Evolutionary conservation across 805 yeast species (phyloP), one percentile per base, ranked within the genome.

Genomic region (Candida peoriensis): DNA sequence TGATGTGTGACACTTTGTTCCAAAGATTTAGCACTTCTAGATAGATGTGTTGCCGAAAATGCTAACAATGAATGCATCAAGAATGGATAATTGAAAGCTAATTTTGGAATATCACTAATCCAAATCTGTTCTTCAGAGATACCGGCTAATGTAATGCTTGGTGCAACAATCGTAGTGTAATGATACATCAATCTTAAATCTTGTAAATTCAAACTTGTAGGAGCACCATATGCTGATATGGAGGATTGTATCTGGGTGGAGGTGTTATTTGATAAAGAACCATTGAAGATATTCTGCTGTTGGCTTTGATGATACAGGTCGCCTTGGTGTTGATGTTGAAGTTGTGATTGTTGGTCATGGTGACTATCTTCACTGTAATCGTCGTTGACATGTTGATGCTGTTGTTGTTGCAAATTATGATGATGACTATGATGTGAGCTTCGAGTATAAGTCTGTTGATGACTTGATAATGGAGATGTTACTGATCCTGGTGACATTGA

Each of bases 61-160:
- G 95, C 95, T 35, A 90, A 64, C 11, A 90, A 70, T 1, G 95
- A 80, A 54, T 90, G 97, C 96, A 90, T 87, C 46, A 90, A 65
- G 50, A 86, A 88, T 12, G 96, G 95, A 54, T 80, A 81, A 37
- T 80, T 75, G 60, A 89, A 87, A 5, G 97, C 95, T 38, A 89
- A 65, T 64, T 79, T 75, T 0, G 96, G 96, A 17, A 90, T 87
- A 47, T 86, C 94, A 33, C 74, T 77, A 34, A 79, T 76, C 97
- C 97, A 90, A 24, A 89, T 81, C 44, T 81, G 75, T 20, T 80
- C 76, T 44, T 82, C 94, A 21, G 90, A 81, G 22, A 89, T 86
- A 2, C 96, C 96, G 1, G 96, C 94, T 2, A 81, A 87, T 0
- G 95, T 82, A 30, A 90, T 85, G 0, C 97, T 84, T 25, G 78